A percentile compares a stretch with the other conserved stretches of the same genome.
These are phyloP conservation scores for Geotrichum bryndzae DNA, from an alignment of 1,139 yeast species.

Conservation along the genomic window DNA sequence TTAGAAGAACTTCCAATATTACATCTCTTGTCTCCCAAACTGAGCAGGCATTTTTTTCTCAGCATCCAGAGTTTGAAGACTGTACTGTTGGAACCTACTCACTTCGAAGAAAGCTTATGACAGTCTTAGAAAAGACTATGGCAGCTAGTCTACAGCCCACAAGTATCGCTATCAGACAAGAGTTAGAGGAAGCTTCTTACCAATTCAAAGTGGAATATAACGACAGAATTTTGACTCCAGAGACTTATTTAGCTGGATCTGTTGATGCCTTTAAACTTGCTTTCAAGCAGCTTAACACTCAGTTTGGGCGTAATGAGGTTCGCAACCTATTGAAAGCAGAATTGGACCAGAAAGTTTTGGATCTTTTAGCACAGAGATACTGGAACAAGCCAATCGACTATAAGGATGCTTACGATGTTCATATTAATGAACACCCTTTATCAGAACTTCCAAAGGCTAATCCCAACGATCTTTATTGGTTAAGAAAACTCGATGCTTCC, in stretches of 20 bases:
- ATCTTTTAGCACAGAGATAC: constrained; percentile 79
- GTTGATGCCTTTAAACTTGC: constrained; percentile 81
- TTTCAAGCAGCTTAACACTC: constrained; percentile 77
- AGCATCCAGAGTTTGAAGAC: constrained; percentile 57
- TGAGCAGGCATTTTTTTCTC: constrained; percentile 44
- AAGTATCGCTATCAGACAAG: constrained; percentile 76
- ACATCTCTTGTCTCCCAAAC: constrained; percentile 39
- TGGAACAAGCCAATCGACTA: constrained; percentile 64
- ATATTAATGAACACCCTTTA: constrained; percentile 44
- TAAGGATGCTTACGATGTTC: constrained; percentile 4
- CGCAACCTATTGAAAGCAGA: constrained; percentile 73
- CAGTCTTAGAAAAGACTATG: constrained; percentile 86
- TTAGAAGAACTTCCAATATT: constrained; percentile 28
- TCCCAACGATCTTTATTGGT: constrained; percentile 79
- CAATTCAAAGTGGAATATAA: constrained; percentile 94
- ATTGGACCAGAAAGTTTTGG: constrained; percentile 82
- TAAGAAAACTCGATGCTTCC: constrained; percentile 74
- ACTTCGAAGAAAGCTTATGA: constrained; percentile 74
- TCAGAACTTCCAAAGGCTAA: constrained; percentile 48
- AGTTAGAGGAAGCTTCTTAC: constrained; percentile 87
- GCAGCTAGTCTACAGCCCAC: constrained; percentile 85
- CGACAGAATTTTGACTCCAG: constrained; percentile 88
- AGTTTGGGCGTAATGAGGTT: constrained; percentile 78
- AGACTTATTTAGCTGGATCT: constrained; percentile 86
- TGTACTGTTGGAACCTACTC: constrained; percentile 73